Evolutionary conservation across 169 alveolate species (phyloP).

Genomic region (Fabrea salina): DNA sequence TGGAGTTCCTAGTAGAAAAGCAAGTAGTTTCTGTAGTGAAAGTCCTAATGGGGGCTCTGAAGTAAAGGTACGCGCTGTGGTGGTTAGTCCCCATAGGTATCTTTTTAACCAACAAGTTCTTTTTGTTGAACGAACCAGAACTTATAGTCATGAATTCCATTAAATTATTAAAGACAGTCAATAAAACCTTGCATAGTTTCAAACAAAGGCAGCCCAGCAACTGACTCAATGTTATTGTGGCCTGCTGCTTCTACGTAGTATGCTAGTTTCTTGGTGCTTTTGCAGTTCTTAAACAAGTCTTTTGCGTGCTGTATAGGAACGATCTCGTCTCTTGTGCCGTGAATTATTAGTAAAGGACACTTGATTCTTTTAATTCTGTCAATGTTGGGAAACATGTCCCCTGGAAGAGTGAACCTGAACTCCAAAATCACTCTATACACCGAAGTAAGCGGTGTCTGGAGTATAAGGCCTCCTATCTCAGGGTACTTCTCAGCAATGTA

Average conservation of each 20-base stretch:
- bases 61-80: too few relatives aligned
- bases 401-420: conserved; percentile 84
- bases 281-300: neutral
- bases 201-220: conserved; percentile 24
- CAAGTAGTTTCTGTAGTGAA: too few relatives aligned
- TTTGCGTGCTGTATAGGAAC: conserved; percentile 65
- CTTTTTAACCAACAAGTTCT: too few relatives aligned
- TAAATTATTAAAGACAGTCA: neutral
- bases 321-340: conserved; percentile 89
- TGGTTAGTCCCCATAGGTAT: too few relatives aligned
- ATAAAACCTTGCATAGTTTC: neutral
- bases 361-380: conserved; percentile 73
- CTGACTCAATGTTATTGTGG: conserved; percentile 37
- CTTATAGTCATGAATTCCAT: neutral
- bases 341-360: conserved; percentile 85
- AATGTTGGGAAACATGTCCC: conserved; percentile 89
- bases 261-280: neutral
- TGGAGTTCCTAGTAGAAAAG: too few relatives aligned
- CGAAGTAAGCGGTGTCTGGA: conserved; percentile 87
- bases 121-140: too few relatives aligned
- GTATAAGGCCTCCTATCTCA: conserved; percentile 74
- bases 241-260: conserved; percentile 37
- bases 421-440: conserved; percentile 78
- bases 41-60: too few relatives aligned
- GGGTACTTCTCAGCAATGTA: conserved; percentile 74